Conservation (phyloP, 495 filamentous ascomycete genomes). For the Talaromyces thailandensis region DNA sequence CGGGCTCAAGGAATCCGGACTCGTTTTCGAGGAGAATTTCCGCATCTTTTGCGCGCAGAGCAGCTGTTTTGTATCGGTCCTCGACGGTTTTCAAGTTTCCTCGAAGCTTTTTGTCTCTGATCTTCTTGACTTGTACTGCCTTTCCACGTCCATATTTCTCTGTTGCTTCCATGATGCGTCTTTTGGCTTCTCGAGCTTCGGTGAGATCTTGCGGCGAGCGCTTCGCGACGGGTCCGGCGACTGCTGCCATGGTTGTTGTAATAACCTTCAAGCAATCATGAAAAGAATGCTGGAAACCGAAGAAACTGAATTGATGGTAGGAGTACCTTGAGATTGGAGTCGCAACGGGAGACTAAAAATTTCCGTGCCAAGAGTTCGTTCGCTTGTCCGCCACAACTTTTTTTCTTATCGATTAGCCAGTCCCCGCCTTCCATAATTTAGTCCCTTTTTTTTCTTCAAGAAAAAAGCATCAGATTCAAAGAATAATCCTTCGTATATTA, state of each 20-base stretch:
- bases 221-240: background rate
- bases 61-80: constrained; percentile 68
- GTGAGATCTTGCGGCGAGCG: constrained; percentile 4
- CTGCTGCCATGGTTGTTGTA: background rate
- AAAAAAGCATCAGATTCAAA: background rate
- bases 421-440: constrained; percentile 4
- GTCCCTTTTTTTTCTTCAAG: constrained; percentile 8
- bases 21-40: constrained; percentile 88
- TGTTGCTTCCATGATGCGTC: constrained; percentile 51
- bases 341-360: constrained; percentile 6
- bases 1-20: constrained; percentile 81
- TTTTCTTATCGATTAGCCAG: constrained; percentile 23
- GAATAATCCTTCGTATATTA: background rate
- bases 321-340: too few species aligned
- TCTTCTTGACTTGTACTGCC: constrained; percentile 43
- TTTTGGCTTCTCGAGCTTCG: constrained; percentile 24
- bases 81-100: constrained; percentile 72
- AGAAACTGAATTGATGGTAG: too few species aligned
- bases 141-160: constrained; percentile 77
- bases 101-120: constrained; percentile 83
- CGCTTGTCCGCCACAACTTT: constrained; percentile 31
- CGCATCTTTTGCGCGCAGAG: constrained; percentile 79
- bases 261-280: background rate
- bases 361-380: constrained; percentile 22
- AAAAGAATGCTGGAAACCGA: background rate